Conservation (phyloP, 1,284 basidiomycete species). For the Heterobasidion irregulare region DNA sequence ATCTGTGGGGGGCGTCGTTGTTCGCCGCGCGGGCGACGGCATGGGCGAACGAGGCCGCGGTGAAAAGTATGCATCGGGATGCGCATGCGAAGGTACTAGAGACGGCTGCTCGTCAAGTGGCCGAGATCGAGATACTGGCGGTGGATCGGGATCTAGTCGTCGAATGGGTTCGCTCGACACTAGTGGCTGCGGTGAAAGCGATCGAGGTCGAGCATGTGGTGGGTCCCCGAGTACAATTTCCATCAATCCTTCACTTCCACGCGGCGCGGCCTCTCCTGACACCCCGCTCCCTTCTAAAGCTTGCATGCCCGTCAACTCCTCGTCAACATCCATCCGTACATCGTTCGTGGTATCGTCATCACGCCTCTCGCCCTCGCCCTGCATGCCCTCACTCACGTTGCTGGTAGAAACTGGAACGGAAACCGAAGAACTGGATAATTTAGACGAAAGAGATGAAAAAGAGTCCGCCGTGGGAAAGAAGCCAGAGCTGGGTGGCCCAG, state of each 20-base stretch:
- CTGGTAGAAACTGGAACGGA: not conserved
- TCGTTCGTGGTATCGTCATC: too few relatives aligned
- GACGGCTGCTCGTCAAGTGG: too few relatives aligned
- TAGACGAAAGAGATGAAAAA: conserved; percentile 11
- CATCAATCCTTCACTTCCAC: too few relatives aligned
- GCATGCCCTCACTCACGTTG: not conserved
- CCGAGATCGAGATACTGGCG: too few relatives aligned
- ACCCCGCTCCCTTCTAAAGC: not conserved
- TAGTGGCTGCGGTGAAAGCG: too few relatives aligned
- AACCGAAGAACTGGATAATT: conserved; percentile 10
- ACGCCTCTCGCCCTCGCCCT: not conserved
- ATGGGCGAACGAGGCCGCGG: not conserved
- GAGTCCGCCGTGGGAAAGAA: not conserved
- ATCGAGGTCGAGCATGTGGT: too few relatives aligned
- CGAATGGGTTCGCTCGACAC: too few relatives aligned
- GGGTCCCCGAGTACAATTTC: too few relatives aligned
- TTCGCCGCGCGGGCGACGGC: not conserved
- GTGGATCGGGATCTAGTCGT: too few relatives aligned
- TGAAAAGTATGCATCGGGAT: too few relatives aligned
- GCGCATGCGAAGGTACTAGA: too few relatives aligned
- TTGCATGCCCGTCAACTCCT: not conserved
- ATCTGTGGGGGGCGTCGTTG: not conserved
- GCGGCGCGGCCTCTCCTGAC: too few relatives aligned
- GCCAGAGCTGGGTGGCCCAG: not conserved
- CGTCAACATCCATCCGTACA: not conserved